phyloP scores from a whole-genome alignment of 2,329 filamentous ascomycete species.

The Diaporthe sp. region DNA sequence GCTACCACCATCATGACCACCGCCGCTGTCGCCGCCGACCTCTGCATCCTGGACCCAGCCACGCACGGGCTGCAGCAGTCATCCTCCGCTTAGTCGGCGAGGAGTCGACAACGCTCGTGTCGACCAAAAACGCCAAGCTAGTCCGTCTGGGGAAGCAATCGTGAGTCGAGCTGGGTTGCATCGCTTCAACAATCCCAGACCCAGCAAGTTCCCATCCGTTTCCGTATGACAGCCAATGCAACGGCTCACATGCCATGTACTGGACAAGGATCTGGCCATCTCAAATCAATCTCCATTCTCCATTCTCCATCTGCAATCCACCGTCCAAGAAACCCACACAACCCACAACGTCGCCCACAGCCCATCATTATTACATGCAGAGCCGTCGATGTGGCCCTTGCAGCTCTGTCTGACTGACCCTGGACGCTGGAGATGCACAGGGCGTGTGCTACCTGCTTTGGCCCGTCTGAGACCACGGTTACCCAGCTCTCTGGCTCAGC shows the following conservation, averaged over 20 bases:
- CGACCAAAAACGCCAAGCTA: not conserved
- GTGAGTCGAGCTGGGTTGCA: conserved; percentile 20
- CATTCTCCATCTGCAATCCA: not conserved
- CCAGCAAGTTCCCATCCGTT: conserved; percentile 18
- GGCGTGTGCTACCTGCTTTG: conserved; percentile 1
- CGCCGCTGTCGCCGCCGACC: conserved; percentile 1
- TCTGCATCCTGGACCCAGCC: conserved; percentile 12
- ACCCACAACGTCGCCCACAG: not conserved
- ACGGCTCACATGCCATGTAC: conserved; percentile 10
- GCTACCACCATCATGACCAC: conserved; percentile 1
- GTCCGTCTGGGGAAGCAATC: not conserved
- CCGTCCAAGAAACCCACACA: not conserved
- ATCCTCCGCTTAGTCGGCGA: conserved; percentile 16
- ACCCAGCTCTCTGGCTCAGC: conserved; percentile 34
- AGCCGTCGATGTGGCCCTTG: conserved; percentile 20
- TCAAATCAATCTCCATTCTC: not conserved
- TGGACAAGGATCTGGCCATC: conserved; percentile 7
- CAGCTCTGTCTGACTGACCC: conserved; percentile 26
- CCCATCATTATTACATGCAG: not conserved
- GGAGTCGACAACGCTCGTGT: not conserved
- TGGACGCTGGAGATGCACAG: conserved; percentile 1
- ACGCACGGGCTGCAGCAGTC: not conserved
- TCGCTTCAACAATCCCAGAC: conserved; percentile 14
- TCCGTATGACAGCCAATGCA: conserved; percentile 31
- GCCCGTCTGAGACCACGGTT: conserved; percentile 3